A percentile compares a stretch with the other conserved stretches of the same genome.
These are phyloP conservation scores for Theobroma cacao DNA, from an alignment of 345 rosid genomes.

Conservation along the genomic window DNA sequence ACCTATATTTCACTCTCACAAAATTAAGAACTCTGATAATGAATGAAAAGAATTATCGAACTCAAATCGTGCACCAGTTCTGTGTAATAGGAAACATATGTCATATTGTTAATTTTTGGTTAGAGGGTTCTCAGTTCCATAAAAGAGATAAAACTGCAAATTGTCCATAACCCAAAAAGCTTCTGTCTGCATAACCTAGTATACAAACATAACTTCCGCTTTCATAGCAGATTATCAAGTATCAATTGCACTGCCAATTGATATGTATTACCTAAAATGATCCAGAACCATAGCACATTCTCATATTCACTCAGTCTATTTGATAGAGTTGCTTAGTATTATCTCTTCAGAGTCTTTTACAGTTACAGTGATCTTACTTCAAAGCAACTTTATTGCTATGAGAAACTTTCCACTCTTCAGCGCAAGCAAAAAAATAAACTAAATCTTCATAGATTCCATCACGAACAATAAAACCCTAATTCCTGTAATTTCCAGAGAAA, in stretches of 20 bases:
- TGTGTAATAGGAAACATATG: not conserved
- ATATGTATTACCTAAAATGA: not conserved
- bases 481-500: not conserved
- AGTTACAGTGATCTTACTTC: conserved; percentile 3
- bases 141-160: not conserved
- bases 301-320: not conserved
- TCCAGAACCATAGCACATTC: not conserved
- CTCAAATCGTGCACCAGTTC: not conserved
- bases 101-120: not conserved
- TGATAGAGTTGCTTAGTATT: not conserved
- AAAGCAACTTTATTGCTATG: not conserved
- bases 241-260: not conserved
- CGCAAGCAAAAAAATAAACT: not conserved
- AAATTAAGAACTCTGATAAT: not conserved
- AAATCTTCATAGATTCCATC: not conserved
- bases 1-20: not conserved
- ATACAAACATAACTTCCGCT: not conserved
- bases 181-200: not conserved
- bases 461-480: conserved; percentile 5
- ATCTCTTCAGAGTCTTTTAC: not conserved
- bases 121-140: not conserved
- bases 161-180: not conserved
- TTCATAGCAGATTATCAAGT: not conserved
- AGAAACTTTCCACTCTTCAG: not conserved
- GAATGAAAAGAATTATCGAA: not conserved